Evolutionary conservation across 768 basidiomycete genomes (phyloP).

Genomic region (Suillus subluteus): DNA sequence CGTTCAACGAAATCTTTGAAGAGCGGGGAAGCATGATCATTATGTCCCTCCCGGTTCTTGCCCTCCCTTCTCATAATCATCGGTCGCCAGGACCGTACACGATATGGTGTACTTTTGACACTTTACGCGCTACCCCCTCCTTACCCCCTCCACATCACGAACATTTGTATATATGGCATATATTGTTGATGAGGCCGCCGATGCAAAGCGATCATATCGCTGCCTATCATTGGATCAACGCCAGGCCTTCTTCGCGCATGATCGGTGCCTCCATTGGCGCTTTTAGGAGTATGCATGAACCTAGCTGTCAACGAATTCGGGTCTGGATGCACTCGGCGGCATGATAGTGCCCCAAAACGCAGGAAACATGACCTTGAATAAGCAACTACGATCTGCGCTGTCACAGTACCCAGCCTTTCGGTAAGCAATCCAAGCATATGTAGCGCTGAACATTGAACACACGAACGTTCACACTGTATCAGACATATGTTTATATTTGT

Average conservation of each 20-base stretch:
- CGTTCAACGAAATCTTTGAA: slow-evolving; percentile 11
- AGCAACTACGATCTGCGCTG: not conserved
- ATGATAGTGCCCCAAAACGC: not conserved
- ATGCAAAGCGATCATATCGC: not conserved
- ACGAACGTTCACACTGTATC: not conserved
- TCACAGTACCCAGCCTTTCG: not conserved
- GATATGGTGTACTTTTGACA: not conserved
- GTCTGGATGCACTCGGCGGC: not conserved
- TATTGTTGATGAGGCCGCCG: not conserved
- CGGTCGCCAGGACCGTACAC: not conserved
- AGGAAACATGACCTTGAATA: not conserved
- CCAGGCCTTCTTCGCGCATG: not conserved
- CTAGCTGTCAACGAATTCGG: not conserved
- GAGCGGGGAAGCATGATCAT: not conserved
- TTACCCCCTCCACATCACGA: not conserved
- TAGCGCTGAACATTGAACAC: not conserved
- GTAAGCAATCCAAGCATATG: not conserved
- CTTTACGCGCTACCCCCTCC: not conserved
- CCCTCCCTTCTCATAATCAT: not conserved
- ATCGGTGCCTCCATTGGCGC: not conserved
- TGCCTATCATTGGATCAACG: not conserved
- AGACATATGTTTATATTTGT: not conserved
- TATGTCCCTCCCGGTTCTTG: not conserved
- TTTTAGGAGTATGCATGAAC: not conserved
- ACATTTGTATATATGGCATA: not conserved